Percentiles rank a stretch among this genome's conserved stretches.
Conservation (phyloP, 805 yeast genomes). For the Candida lessepsii region DNA sequence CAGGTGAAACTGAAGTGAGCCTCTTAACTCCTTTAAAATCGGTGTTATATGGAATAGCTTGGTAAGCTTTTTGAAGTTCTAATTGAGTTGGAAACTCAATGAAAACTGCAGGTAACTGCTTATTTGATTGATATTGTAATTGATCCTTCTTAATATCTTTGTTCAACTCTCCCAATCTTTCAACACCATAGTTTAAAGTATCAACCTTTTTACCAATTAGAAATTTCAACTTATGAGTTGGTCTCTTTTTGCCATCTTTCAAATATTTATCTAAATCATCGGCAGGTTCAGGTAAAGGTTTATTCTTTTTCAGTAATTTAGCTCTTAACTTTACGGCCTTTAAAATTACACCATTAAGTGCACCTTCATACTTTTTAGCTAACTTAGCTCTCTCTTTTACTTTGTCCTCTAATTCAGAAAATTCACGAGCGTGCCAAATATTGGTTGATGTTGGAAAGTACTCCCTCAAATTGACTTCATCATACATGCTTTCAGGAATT, state of each 20-base stretch:
- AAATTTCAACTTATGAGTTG: conserved; percentile 72
- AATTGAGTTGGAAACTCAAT: conserved; percentile 79
- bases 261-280: conserved; percentile 63
- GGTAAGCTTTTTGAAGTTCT: conserved; percentile 87
- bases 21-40: conserved; percentile 47
- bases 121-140: conserved; percentile 46
- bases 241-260: conserved; percentile 67
- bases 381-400: conserved; percentile 65
- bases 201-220: conserved; percentile 81
- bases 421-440: conserved; percentile 64
- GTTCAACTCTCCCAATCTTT: conserved; percentile 67
- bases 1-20: conserved; percentile 68
- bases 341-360: conserved; percentile 57
- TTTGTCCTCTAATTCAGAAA: conserved; percentile 52
- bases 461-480: conserved; percentile 51
- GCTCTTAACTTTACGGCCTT: conserved; percentile 58
- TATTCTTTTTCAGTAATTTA: conserved; percentile 58
- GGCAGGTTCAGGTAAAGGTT: conserved; percentile 54
- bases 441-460: conserved; percentile 63
- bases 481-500: conserved; percentile 48
- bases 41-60: conserved; percentile 63
- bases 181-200: conserved; percentile 71
- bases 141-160: conserved; percentile 62
- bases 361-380: conserved; percentile 59
- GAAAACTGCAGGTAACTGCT: conserved; percentile 67